phyloP scores from a whole-genome alignment of 2,329 filamentous ascomycete species.

The Arthrobotrys pseudoclavata region DNA sequence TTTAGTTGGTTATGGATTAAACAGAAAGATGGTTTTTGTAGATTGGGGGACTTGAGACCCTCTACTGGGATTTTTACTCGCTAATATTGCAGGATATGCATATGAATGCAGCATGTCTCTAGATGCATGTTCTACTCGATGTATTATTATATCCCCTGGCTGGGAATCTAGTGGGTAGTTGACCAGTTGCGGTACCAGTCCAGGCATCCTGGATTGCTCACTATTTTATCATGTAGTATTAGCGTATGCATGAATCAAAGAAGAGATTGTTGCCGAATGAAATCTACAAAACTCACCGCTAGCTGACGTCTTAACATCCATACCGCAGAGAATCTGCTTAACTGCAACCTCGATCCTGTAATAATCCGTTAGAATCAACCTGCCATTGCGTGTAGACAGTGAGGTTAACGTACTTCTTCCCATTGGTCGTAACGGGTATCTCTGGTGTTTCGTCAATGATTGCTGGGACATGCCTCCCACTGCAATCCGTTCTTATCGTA shows the following conservation, averaged over 20 bases:
- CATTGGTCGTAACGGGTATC: constrained; percentile 92
- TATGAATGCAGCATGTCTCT: constrained; percentile 27
- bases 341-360: constrained; percentile 89
- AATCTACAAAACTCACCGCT: constrained; percentile 76
- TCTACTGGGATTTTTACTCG: constrained; percentile 31
- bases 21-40: background rate
- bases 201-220: constrained; percentile 81
- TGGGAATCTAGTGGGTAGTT: constrained; percentile 67
- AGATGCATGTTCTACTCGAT: constrained; percentile 21
- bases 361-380: background rate
- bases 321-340: constrained; percentile 92
- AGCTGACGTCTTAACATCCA: constrained; percentile 87
- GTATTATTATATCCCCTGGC: constrained; percentile 12
- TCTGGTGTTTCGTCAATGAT: constrained; percentile 85
- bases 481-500: constrained; percentile 81
- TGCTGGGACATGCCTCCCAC: constrained; percentile 86
- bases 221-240: constrained; percentile 31
- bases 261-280: background rate
- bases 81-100: constrained; percentile 28
- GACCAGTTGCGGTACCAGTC: constrained; percentile 90
- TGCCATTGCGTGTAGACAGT: background rate
- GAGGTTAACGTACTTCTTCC: constrained; percentile 82
- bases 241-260: constrained; percentile 10
- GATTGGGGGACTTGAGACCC: background rate
- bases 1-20: background rate